A percentile compares a stretch with the other conserved stretches of the same genome.
phyloP scores from a whole-genome alignment of 2,329 filamentous ascomycete species.

The Bisporella sp. region DNA sequence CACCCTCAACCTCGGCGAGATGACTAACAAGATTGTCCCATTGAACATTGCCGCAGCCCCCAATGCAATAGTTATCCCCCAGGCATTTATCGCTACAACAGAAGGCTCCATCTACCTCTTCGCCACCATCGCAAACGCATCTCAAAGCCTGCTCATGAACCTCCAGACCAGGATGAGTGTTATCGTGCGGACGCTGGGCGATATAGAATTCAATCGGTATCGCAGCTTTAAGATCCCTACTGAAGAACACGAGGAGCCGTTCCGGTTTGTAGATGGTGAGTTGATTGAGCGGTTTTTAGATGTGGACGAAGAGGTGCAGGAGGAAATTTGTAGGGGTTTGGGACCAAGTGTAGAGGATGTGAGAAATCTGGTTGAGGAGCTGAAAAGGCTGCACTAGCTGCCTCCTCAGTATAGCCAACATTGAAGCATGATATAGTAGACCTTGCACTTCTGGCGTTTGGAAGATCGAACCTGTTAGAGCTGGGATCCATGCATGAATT shows the following conservation, averaged over 20 bases:
- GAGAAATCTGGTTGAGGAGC: constrained; percentile 53
- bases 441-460: no score
- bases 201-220: constrained; percentile 70
- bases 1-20: constrained; percentile 83
- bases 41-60: constrained; percentile 60
- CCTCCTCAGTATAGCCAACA: no score
- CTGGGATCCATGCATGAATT: no score
- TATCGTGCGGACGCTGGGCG: constrained; percentile 61
- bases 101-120: constrained; percentile 91
- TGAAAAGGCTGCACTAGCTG: constrained; percentile 52
- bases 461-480: no score
- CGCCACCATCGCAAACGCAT: constrained; percentile 63
- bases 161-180: constrained; percentile 63
- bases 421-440: no score
- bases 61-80: constrained; percentile 65
- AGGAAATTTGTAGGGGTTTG: constrained; percentile 44
- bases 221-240: constrained; percentile 74
- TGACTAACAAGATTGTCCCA: constrained; percentile 80
- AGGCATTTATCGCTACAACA: constrained; percentile 81
- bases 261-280: constrained; percentile 87
- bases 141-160: constrained; percentile 74
- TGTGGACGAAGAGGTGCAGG: constrained; percentile 51
- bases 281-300: constrained; percentile 81
- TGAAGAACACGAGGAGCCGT: constrained; percentile 66
- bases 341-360: constrained; percentile 57